These are phyloP conservation scores for Suzukiozyma palmioleophila DNA, from an alignment of 1,139 yeast species.

Conservation along the genomic window DNA sequence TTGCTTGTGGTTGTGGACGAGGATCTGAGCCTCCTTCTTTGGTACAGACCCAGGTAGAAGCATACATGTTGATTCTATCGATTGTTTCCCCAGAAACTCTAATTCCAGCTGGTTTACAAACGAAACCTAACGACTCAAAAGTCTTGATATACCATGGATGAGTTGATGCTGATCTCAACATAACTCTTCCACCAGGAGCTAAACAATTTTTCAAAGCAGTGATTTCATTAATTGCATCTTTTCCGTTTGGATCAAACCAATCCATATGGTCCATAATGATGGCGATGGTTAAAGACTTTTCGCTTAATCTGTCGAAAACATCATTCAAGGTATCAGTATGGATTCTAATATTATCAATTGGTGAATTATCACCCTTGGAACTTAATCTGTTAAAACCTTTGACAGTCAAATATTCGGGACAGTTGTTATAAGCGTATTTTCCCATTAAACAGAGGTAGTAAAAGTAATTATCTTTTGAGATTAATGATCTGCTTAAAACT, in stretches of 20 bases:
- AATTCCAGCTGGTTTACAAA: conserved; percentile 64
- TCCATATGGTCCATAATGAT: conserved; percentile 92
- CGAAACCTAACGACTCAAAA: conserved; percentile 64
- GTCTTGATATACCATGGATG: conserved; percentile 74
- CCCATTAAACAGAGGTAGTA: conserved; percentile 68
- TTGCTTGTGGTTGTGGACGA: conserved; percentile 8
- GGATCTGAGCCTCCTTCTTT: conserved; percentile 25
- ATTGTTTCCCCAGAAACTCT: conserved; percentile 60
- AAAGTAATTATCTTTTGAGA: conserved; percentile 72
- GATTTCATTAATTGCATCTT: conserved; percentile 64
- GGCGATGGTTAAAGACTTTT: conserved; percentile 66
- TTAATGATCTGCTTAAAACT: conserved; percentile 54
- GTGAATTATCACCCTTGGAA: conserved; percentile 24
- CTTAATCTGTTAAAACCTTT: conserved; percentile 52
- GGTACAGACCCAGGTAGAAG: conserved; percentile 82
- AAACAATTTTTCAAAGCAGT: conserved; percentile 60
- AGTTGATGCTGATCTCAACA: conserved; percentile 71
- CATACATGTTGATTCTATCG: conserved; percentile 83
- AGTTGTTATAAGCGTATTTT: conserved; percentile 55
- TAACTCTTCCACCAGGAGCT: conserved; percentile 64
- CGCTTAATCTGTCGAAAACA: conserved; percentile 62
- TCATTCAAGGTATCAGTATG: conserved; percentile 80
- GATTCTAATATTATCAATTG: conserved; percentile 64
- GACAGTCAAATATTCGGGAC: conserved; percentile 71
- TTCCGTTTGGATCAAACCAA: conserved; percentile 71